Percentiles rank a stretch among this genome's conserved stretches.
phyloP scores from a whole-genome alignment of 2,329 filamentous ascomycete genomes.

The Juglanconis sp. region DNA sequence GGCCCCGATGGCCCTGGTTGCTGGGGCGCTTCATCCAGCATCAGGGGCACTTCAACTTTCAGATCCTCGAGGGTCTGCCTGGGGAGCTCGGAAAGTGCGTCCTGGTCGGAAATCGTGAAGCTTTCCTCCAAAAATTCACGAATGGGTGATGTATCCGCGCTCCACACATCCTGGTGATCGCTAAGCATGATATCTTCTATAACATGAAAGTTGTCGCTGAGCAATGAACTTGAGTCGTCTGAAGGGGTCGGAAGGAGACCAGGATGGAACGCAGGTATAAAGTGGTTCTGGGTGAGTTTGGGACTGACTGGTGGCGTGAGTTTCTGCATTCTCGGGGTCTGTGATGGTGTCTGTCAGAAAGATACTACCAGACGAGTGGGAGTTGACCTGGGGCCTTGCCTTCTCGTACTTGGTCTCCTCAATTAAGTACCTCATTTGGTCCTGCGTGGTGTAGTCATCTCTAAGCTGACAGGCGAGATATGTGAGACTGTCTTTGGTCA shows the following conservation, averaged over 20 bases:
- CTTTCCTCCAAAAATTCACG: constrained; percentile 1
- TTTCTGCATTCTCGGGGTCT: constrained; percentile 17
- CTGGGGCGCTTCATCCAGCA: constrained; percentile 14
- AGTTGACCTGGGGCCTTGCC: constrained; percentile 16
- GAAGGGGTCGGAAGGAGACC: constrained; percentile 23
- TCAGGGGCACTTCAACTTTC: constrained; percentile 24
- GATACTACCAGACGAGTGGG: not conserved
- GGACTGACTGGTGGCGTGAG: constrained; percentile 27
- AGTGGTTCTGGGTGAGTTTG: constrained; percentile 8
- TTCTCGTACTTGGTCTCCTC: constrained; percentile 18
- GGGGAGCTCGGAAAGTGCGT: not conserved
- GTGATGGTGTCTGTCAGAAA: not conserved
- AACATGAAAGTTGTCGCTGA: constrained; percentile 23
- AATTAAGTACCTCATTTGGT: constrained; percentile 15
- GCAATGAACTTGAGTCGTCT: constrained; percentile 17
- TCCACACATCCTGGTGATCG: constrained; percentile 22
- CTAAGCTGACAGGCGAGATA: constrained; percentile 21
- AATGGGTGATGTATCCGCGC: constrained; percentile 18
- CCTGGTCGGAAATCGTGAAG: constrained; percentile 6
- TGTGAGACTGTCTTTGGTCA: constrained; percentile 19
- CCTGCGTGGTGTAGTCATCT: constrained; percentile 18
- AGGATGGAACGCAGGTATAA: constrained; percentile 18
- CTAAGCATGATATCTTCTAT: constrained; percentile 23
- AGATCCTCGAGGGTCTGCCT: constrained; percentile 13
- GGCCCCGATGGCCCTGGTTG: not conserved